Percentiles rank a stretch among this genome's conserved stretches.
Evolutionary conservation across 164 flowering plant genomes (phyloP).

Genomic region (Magnolia sinica): DNA sequence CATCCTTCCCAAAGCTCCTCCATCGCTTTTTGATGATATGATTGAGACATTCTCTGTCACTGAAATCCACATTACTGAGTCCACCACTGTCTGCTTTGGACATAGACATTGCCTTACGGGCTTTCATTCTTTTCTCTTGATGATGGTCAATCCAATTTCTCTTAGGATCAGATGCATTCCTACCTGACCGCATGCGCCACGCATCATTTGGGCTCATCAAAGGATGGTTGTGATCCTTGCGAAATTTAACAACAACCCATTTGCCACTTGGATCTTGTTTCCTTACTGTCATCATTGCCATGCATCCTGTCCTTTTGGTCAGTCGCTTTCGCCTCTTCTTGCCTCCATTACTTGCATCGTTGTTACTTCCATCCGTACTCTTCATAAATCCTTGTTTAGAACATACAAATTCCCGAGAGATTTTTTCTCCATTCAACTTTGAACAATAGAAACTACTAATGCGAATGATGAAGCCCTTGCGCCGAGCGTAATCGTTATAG

Average conservation of each 20-base stretch:
- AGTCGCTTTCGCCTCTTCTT: conserved; percentile 2
- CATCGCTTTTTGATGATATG: background rate
- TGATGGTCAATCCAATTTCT: background rate
- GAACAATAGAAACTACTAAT: conserved; percentile 4
- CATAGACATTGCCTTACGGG: background rate
- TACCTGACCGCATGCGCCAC: background rate
- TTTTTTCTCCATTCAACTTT: conserved; percentile 4
- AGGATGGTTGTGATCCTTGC: conserved; percentile 10
- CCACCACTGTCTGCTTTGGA: background rate
- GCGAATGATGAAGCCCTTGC: conserved; percentile 9
- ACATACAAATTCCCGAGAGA: conserved; percentile 11
- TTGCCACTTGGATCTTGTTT: conserved; percentile 12
- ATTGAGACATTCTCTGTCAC: background rate
- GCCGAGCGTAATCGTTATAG: conserved; percentile 12
- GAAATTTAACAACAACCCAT: conserved; percentile 11
- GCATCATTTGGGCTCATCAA: conserved; percentile 1
- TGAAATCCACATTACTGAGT: background rate
- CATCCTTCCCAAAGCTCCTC: background rate
- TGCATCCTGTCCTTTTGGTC: conserved; percentile 9
- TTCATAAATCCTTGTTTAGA: conserved; percentile 9
- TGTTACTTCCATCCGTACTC: background rate
- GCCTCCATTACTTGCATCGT: background rate
- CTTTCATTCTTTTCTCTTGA: conserved; percentile 4
- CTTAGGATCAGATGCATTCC: background rate
- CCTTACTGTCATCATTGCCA: conserved; percentile 11